Evolutionary conservation across 495 filamentous ascomycete species (phyloP).

Genomic region (Penicillium fimorum): DNA sequence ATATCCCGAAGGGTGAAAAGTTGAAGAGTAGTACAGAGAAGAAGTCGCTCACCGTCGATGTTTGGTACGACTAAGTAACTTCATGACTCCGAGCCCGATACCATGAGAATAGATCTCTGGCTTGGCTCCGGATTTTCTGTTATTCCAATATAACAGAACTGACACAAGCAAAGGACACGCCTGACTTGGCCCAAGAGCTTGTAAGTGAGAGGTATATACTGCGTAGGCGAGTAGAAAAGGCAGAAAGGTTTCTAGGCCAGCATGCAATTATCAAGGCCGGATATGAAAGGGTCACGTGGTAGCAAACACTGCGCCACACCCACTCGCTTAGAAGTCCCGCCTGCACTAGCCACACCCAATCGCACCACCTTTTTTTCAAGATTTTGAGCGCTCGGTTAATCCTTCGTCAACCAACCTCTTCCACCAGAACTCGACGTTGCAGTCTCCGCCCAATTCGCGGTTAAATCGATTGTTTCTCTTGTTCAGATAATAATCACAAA

Average conservation of each 20-base stretch:
- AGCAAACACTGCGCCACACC: slow-evolving; percentile 25
- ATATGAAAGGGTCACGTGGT: slow-evolving; percentile 31
- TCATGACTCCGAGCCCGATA: slow-evolving; percentile 48
- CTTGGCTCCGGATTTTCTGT: background rate
- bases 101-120: slow-evolving; percentile 24
- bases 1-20: background rate
- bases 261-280: slow-evolving; percentile 5
- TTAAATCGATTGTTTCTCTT: slow-evolving; percentile 95
- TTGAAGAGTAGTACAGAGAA: slow-evolving; percentile 17
- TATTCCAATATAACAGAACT: background rate
- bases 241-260: slow-evolving; percentile 3
- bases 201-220: background rate
- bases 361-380: slow-evolving; percentile 45
- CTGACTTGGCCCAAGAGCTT: slow-evolving; percentile 1
- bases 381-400: slow-evolving; percentile 29
- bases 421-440: slow-evolving; percentile 68
- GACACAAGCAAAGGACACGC: background rate
- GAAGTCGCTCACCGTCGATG: slow-evolving; percentile 43
- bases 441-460: slow-evolving; percentile 83
- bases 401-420: slow-evolving; percentile 32
- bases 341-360: slow-evolving; percentile 38
- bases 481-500: slow-evolving; percentile 52
- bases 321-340: slow-evolving; percentile 41
- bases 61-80: slow-evolving; percentile 43
- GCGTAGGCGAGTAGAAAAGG: background rate